Evolutionary conservation across 225 moss, liverwort and hornwort species (phyloP).

Genomic region (Bryum argenteum): DNA sequence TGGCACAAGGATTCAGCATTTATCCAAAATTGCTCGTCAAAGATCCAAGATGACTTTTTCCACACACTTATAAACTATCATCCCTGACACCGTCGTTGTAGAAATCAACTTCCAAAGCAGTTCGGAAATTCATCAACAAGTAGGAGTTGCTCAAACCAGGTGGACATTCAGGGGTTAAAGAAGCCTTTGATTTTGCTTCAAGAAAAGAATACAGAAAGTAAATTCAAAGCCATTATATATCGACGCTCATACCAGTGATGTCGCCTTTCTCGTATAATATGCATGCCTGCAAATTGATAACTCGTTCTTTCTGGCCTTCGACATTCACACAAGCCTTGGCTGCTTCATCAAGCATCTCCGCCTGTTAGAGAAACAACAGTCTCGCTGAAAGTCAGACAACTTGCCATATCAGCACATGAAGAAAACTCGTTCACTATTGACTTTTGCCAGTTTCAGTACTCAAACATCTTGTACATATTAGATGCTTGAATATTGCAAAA

Average conservation of each 20-base stretch:
- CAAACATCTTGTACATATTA: too few relatives aligned
- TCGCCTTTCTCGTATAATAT: conserved; percentile 69
- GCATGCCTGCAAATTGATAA: conserved; percentile 61
- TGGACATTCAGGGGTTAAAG: not conserved
- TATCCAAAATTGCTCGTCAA: not conserved
- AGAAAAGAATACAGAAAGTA: not conserved
- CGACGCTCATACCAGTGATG: conserved; percentile 44
- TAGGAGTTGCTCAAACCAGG: too few relatives aligned
- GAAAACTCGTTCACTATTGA: too few relatives aligned
- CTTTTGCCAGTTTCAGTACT: too few relatives aligned
- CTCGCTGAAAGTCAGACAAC: not conserved
- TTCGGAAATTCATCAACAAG: too few relatives aligned
- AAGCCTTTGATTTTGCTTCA: not conserved
- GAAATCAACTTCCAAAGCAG: too few relatives aligned
- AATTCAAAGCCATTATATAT: not conserved
- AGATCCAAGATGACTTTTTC: too few relatives aligned
- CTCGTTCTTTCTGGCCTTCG: conserved; percentile 46
- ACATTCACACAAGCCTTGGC: conserved; percentile 52
- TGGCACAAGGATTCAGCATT: conserved; percentile 21
- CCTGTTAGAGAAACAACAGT: conserved; percentile 39
- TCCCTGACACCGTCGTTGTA: too few relatives aligned
- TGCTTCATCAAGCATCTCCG: conserved; percentile 70
- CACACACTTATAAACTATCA: too few relatives aligned
- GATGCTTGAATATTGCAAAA: too few relatives aligned
- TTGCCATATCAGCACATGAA: not conserved